These are phyloP conservation scores for Skeletonema marinoi DNA, from an alignment of 108 stramenopile species.

Conservation along the genomic window DNA sequence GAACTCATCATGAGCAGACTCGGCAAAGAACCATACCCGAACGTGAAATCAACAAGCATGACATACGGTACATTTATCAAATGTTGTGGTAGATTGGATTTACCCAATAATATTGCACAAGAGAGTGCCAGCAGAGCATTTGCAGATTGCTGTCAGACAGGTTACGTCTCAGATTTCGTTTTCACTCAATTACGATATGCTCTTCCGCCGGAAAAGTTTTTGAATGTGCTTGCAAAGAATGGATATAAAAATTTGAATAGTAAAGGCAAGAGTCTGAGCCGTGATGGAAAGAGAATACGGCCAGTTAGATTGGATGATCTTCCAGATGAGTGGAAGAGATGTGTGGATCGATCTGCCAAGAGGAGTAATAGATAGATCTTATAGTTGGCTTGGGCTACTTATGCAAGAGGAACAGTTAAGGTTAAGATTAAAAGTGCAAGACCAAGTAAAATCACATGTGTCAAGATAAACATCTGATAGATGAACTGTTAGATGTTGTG, in stretches of 20 bases:
- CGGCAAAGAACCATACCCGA: conserved; percentile 26
- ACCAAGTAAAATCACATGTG: too few species aligned
- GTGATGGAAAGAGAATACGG: conserved; percentile 40
- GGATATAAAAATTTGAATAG: conserved; percentile 41
- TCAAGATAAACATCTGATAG: too few species aligned
- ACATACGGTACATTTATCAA: conserved; percentile 77
- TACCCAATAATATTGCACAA: conserved; percentile 43
- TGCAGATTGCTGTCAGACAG: conserved; percentile 52
- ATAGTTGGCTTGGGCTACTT: not conserved
- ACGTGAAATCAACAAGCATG: conserved; percentile 38
- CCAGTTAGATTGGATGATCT: conserved; percentile 31
- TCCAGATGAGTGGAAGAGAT: conserved; percentile 36
- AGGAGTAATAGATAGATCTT: not conserved
- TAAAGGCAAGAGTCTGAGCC: conserved; percentile 42
- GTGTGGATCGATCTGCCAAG: conserved; percentile 9
- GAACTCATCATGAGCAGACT: conserved; percentile 50
- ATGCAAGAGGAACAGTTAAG: too few species aligned
- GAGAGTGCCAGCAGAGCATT: conserved; percentile 50
- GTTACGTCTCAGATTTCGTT: conserved; percentile 73
- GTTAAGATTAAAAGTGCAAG: too few species aligned
- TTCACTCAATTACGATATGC: conserved; percentile 60
- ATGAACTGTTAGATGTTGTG: too few species aligned
- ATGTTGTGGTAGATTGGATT: conserved; percentile 62
- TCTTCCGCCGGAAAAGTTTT: conserved; percentile 33
- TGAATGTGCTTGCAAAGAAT: conserved; percentile 39